A percentile compares a stretch with the other conserved stretches of the same genome.
phyloP scores from a whole-genome alignment of 1,284 basidiomycete genomes.

The Trichosporon inkin region DNA sequence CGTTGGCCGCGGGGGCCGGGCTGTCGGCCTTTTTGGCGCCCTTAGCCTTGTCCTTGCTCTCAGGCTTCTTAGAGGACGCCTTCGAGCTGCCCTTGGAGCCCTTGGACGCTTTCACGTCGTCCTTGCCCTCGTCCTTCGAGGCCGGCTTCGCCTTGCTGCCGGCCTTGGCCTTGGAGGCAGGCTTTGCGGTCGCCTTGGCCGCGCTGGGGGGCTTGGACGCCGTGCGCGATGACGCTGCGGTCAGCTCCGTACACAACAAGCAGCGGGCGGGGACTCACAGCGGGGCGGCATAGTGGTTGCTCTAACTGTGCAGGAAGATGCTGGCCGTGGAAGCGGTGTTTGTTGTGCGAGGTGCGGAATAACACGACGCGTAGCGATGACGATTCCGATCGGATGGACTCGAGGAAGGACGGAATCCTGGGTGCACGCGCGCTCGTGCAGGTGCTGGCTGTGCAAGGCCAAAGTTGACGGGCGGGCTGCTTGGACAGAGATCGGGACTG shows the following conservation, averaged over 20 bases:
- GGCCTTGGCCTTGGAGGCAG: constrained; percentile 19
- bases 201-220: not conserved
- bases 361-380: no score
- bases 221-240: constrained; percentile 10
- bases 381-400: no score
- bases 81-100: constrained; percentile 17
- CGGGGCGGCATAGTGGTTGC: constrained; percentile 25
- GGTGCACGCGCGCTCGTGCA: no score
- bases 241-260: not conserved
- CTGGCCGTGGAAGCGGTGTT: no score
- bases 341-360: no score
- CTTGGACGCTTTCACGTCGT: constrained; percentile 12
- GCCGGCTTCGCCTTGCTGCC: constrained; percentile 19
- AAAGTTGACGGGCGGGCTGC: no score
- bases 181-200: constrained; percentile 5
- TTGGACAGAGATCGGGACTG: no score
- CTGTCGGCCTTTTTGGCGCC: not conserved
- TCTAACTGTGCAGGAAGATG: no score
- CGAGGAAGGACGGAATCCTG: no score
- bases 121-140: constrained; percentile 19
- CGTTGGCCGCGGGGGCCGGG: not conserved
- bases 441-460: no score
- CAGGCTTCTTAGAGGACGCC: constrained; percentile 9
- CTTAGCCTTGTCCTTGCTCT: constrained; percentile 9
- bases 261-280: constrained; percentile 20